A percentile compares a stretch with the other conserved stretches of the same genome.
phyloP scores from a whole-genome alignment of 805 yeast species.

The Priceomyces castillae region DNA sequence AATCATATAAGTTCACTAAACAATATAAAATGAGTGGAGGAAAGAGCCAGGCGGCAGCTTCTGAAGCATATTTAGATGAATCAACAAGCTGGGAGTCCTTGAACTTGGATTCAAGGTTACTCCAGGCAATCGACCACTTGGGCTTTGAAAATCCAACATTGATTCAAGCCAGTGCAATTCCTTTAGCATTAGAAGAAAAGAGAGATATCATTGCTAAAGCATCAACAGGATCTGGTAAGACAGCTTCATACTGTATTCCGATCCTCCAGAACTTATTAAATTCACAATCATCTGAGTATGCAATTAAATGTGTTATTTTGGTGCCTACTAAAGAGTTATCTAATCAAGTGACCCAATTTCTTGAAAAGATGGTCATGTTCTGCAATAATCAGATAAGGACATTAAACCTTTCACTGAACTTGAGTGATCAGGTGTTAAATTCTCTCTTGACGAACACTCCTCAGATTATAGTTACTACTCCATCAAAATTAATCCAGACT shows the following conservation, averaged over 20 bases:
- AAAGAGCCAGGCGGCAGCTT: slow-evolving; percentile 32
- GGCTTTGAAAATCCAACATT: slow-evolving; percentile 87
- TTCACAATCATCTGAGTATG: slow-evolving; percentile 27
- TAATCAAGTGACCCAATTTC: slow-evolving; percentile 72
- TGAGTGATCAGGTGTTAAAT: slow-evolving; percentile 66
- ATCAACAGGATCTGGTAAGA: slow-evolving; percentile 94
- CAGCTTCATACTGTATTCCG: slow-evolving; percentile 87
- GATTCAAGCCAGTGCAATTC: slow-evolving; percentile 89
- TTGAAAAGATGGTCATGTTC: slow-evolving; percentile 64
- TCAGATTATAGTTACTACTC: slow-evolving; percentile 82
- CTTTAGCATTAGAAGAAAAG: slow-evolving; percentile 83
- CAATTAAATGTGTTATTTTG: slow-evolving; percentile 61
- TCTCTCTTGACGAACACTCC: slow-evolving; percentile 74
- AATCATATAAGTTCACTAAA: background rate
- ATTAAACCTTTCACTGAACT: slow-evolving; percentile 64
- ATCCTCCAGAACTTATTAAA: slow-evolving; percentile 72
- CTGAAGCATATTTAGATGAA: slow-evolving; percentile 70
- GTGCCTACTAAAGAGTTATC: slow-evolving; percentile 95
- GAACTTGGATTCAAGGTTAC: slow-evolving; percentile 75
- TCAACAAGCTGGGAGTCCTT: slow-evolving; percentile 69
- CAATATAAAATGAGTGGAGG: slow-evolving; percentile 3
- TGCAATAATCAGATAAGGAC: slow-evolving; percentile 64
- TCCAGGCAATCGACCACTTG: slow-evolving; percentile 76
- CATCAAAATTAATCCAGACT: slow-evolving; percentile 63
- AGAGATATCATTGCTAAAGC: slow-evolving; percentile 93